Evolutionary conservation across 148 eudicot species (phyloP), one percentile per base, ranked within the genome.

Genomic region (Spergularia bocconei): DNA sequence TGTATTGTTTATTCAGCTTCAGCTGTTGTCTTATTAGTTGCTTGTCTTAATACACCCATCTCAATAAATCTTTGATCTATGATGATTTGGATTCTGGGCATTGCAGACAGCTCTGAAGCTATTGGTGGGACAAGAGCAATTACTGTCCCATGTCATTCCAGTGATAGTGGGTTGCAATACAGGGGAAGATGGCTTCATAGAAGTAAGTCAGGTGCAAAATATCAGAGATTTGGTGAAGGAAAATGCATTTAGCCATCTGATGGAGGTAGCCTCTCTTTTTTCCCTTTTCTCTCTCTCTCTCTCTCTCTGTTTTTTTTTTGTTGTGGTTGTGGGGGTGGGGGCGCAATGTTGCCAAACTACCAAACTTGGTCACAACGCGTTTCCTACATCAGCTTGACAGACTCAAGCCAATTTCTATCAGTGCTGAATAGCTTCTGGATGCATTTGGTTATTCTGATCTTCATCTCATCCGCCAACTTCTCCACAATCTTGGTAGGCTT

Each of bases 201-300:
- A 81, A 62, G 81, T 33, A 56, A 62, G 57, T 39, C 70, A 80
- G 56, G 90, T 57, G 74, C 83, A 78, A 68, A 87, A 86, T 66
- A 81, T 95, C 82, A 76, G 84, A 44, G 75, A 82, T 59, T 77
- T 85, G 74, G 64, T 88, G 84, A 93, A 90, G 82, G 91, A 90
- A 88, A 84, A 80, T 89, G 92, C 96, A 68, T 95, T 78, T 70
- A 89, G 96, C 83, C 99, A 86, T 90, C 85, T 95, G 74, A 90
- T 92, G 97, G 98, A 92, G 97, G 98, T 95, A 82, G 73, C 79
- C 14, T 60, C 39, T 63, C 33, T 58, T 71, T 64, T 69, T 69
- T 29, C 36, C 56, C 13, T 53, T 9, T 54, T 41, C 47, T 54
- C 16, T 20, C 6, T 5, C 3, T 54, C 17, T 44, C 25, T 15